Evolutionary conservation across 1,284 basidiomycete genomes (phyloP), one percentile per base, ranked within the genome.

Genomic region (Malassezia arunalokei): DNA sequence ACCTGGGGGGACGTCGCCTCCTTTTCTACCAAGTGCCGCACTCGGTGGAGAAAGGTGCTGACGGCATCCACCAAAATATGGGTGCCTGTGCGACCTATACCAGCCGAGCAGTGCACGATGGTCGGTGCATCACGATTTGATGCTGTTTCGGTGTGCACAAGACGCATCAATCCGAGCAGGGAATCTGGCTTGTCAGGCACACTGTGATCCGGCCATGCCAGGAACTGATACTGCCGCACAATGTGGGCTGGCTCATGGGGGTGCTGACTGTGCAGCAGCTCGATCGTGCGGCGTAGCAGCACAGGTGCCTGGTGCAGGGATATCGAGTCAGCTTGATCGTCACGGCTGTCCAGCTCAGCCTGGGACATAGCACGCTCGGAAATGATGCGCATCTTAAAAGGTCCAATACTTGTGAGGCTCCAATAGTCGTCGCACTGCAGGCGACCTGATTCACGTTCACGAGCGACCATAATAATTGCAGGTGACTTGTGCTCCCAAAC

Each of bases 341-440:
- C 11, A 12, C 2, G 3, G 8, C 28, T 12, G 11, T 14, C 8
- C 2, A 47, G 44, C 12, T 47, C 35, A 29, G 30, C 37, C 17
- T 35, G 32, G n/a, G 33, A n/a, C 1, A 38, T 5, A 7, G 15
- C 32, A 8, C 32, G 17, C 17, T 29, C 20, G 5, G 24, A 41
- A 20, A 43, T 33, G 15, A 20, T 49, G 41, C 15, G 6, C 20
- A 32, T 41, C 8, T 29, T 14, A 31, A 47, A 47, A 14, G 44
- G 44, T 8, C 33, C 44, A 8, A 24, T 35, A 8, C 24, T 14
- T 15, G n/a, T 17, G 6, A 14, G 9, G 24, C 79, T 77, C 90
- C 91, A 96, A 74, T 98, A 98, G 30, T 83, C 78, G 38, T 88
- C 87, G 70, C 91, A 94, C 74, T 98, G 95, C 60, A 88, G 77